Conservation (phyloP, 1,139 yeast species). For the Hansenula lynferdii region DNA sequence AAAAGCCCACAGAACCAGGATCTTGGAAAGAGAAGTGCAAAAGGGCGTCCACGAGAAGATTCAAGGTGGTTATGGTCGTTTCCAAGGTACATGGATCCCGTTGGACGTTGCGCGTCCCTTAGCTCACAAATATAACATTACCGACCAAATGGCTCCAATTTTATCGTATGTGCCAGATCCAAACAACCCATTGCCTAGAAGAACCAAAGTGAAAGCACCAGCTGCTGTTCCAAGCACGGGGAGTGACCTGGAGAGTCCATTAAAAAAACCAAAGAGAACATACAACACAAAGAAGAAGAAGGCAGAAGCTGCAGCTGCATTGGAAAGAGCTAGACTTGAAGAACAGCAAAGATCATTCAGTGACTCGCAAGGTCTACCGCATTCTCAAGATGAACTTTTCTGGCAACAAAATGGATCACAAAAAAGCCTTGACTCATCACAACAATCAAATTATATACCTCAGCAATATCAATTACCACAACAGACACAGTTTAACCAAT, state of each 20-base stretch:
- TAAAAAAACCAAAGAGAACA: slow-evolving; percentile 22
- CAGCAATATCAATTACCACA: slow-evolving; percentile 17
- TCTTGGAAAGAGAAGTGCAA: slow-evolving; percentile 86
- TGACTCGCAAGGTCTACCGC: neutral
- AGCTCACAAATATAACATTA: slow-evolving; percentile 49
- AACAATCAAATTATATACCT: slow-evolving; percentile 2
- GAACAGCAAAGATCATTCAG: slow-evolving; percentile 1
- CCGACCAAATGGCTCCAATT: slow-evolving; percentile 52
- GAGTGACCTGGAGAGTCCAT: slow-evolving; percentile 24
- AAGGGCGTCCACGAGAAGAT: slow-evolving; percentile 85
- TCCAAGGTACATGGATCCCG: slow-evolving; percentile 96
- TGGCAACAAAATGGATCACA: slow-evolving; percentile 10
- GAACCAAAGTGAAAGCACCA: slow-evolving; percentile 31
- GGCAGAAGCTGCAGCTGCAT: slow-evolving; percentile 21
- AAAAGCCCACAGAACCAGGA: slow-evolving; percentile 87
- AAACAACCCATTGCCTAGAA: slow-evolving; percentile 44
- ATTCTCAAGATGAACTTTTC: slow-evolving; percentile 1
- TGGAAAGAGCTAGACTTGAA: slow-evolving; percentile 7
- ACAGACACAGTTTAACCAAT: slow-evolving; percentile 18
- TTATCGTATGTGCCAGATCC: slow-evolving; percentile 44
- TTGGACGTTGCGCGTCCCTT: slow-evolving; percentile 45
- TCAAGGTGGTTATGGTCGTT: slow-evolving; percentile 96
- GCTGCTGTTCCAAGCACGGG: slow-evolving; percentile 4
- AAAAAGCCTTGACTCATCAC: slow-evolving; percentile 5
- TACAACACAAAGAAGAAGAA: slow-evolving; percentile 23